Evolutionary conservation across 1,284 basidiomycete genomes (phyloP).

Genomic region (Cryptococcus jaspeensis): DNA sequence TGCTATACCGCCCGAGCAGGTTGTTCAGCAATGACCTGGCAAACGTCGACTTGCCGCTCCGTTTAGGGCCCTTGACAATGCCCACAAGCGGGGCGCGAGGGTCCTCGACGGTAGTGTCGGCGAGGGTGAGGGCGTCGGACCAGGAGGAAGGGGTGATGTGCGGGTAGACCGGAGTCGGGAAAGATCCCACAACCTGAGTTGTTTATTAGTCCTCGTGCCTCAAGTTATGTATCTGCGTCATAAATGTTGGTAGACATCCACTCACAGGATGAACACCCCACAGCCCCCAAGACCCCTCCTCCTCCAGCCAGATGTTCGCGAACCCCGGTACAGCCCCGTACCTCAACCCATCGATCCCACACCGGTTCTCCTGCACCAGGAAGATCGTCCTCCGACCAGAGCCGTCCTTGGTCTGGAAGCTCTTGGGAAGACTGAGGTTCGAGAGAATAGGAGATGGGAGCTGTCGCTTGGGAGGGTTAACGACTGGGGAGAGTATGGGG

Average conservation of each 20-base stretch:
- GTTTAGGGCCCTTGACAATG: constrained; percentile 79
- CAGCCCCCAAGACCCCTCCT: constrained; percentile 53
- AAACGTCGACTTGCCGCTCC: constrained; percentile 87
- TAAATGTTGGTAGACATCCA: constrained; percentile 14
- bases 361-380: constrained; percentile 39
- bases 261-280: constrained; percentile 61
- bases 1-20: constrained; percentile 62
- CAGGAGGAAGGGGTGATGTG: constrained; percentile 60
- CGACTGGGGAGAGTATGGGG: constrained; percentile 46
- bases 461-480: not conserved
- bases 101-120: not conserved
- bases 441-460: constrained; percentile 8
- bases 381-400: constrained; percentile 23
- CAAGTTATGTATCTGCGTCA: not conserved
- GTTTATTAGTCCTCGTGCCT: too few relatives aligned
- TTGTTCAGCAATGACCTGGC: constrained; percentile 71
- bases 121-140: constrained; percentile 55
- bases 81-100: constrained; percentile 41
- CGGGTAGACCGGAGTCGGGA: constrained; percentile 53
- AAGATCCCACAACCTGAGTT: constrained; percentile 33
- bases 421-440: constrained; percentile 20
- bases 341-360: constrained; percentile 42
- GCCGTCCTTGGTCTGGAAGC: constrained; percentile 10
- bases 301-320: constrained; percentile 45
- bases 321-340: constrained; percentile 47